Base-by-base conservation (phyloP, 352 stramenopile genomes). In the Phytopythium montanum region DNA sequence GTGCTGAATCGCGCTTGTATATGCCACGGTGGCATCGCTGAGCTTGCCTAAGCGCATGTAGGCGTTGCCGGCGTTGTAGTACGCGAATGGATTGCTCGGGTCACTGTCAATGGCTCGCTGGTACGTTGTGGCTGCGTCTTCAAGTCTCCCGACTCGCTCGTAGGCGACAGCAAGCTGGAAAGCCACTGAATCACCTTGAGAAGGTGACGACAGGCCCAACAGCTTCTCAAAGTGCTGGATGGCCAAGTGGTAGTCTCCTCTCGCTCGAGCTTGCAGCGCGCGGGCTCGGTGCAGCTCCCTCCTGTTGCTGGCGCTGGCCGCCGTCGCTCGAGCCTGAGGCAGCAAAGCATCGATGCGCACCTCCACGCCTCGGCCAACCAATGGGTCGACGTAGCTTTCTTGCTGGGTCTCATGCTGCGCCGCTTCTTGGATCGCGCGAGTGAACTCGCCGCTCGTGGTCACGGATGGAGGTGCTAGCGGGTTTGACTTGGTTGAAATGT, bases 1-100 rank as follows among this genome's bases (percentile, higher is more conserved):
- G 60, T 71, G 52, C 42, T 83, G 25, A 39, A 89, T 86, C 13
- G 79, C 79, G 0, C 36, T 51, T 0, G 68, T 74, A 52, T 80
- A 89, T n/a, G 68, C 67, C 1, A 52, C 64, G 19, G 86, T 85
- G 4, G 79, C 76, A 29, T 83, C 45, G 18, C 62, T 16, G 8
- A 86, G 53, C 26, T 58, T 62, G 0, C 70, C 63, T 48, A 66
- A 34, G 5, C 70, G 70, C 73, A 89, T 80, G 36, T 69, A 64
- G 29, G 87, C 56, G 58, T 87, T 89, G 6, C 73, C 79, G 26
- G 74, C 61, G 56, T 87, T 86, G 58, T 76, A 87, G 34, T 85
- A 68, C 42, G 73, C 62, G 50, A 85, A 85, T 9, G 68, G 56
- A 26, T 85, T 77, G 8, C 13, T 45, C 3, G 42, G 33, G 0